phyloP scores from a whole-genome alignment of 2,329 filamentous ascomycete species.

The Pseudocercospora macadamiae region DNA sequence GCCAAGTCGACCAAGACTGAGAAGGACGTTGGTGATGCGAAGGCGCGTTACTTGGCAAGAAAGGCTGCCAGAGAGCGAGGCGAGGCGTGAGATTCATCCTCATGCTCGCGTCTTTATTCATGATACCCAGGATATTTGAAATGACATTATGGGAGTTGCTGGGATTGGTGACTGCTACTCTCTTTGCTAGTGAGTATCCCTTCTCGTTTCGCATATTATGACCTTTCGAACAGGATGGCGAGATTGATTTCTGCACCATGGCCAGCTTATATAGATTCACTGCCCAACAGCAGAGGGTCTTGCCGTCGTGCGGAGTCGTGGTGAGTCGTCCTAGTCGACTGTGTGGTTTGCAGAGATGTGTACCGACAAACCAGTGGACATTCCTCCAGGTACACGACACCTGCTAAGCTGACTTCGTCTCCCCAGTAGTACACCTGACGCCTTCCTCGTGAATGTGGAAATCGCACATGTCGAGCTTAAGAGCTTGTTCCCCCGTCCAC shows the following conservation, averaged over 20 bases:
- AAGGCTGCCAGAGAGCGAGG: conserved; percentile 69
- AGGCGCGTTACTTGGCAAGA: conserved; percentile 76
- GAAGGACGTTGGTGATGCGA: conserved; percentile 73
- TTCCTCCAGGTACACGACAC: too few species aligned
- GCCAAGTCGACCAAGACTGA: conserved; percentile 79
- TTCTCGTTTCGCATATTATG: background rate
- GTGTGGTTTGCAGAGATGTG: conserved; percentile 11
- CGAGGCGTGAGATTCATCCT: conserved; percentile 27
- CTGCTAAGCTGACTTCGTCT: background rate
- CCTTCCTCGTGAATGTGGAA: too few species aligned
- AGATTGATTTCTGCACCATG: conserved; percentile 34
- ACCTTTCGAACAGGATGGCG: conserved; percentile 35
- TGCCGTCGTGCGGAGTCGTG: conserved; percentile 31
- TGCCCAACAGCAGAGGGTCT: conserved; percentile 34
- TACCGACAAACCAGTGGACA: background rate
- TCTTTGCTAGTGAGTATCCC: background rate
- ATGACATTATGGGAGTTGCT: background rate
- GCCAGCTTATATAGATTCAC: conserved; percentile 37
- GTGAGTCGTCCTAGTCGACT: conserved; percentile 19
- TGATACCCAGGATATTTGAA: background rate
- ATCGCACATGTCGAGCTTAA: too few species aligned
- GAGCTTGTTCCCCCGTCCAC: too few species aligned
- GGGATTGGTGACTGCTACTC: background rate
- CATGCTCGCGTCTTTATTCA: background rate
- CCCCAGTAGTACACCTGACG: background rate